Evolutionary conservation across 768 basidiomycete genomes (phyloP), one percentile per base, ranked within the genome.

Genomic region (Suillus subalutaceus): DNA sequence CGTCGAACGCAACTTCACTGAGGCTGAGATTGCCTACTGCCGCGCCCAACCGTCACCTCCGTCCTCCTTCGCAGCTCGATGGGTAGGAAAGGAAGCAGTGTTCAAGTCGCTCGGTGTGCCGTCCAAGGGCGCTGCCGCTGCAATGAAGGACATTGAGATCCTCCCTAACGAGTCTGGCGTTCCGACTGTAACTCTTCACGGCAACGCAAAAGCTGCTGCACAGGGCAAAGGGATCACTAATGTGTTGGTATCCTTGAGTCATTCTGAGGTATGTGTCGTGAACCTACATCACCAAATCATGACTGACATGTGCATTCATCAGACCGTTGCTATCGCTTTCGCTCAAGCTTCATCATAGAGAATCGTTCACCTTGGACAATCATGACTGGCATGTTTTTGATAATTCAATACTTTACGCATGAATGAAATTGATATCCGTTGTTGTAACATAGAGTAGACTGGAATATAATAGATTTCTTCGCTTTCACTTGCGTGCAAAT

Each of bases 81-180:
- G 97, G 97, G 93, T 87, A 37, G 97, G 94, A 62, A 99, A 99
- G 80, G 97, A 99, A 78, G 97, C 96, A 3, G 88, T 92, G 63
- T 98, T 99, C 89, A 99, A 99, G 82, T 92, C 95, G 6, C 85
- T 99, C 1, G 92, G 94, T 26, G 91, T 95, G 53, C 80, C 89
- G 23, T 95, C 93, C 4, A 92, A 94, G 78, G 97, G 97, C 46
- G 97, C 96, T 13, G 93, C 87, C 7, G 96, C 97, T 20, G 84
- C 91, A n/a, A 90, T 99, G 91, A 93, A 93, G 79, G 96, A 99
- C 69, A 99, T 99, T 66, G 97, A 99, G 78, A 96, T 99, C 72
- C 82, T 97, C 66, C 89, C 92, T 56, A 86, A 90, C 73, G 82
- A 83, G 52, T 82, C 84, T n/a, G 96, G 96, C 32, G 92, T 83